Conservation (phyloP, 1,284 basidiomycete species). For the Fomitopsis pinicola region DNA sequence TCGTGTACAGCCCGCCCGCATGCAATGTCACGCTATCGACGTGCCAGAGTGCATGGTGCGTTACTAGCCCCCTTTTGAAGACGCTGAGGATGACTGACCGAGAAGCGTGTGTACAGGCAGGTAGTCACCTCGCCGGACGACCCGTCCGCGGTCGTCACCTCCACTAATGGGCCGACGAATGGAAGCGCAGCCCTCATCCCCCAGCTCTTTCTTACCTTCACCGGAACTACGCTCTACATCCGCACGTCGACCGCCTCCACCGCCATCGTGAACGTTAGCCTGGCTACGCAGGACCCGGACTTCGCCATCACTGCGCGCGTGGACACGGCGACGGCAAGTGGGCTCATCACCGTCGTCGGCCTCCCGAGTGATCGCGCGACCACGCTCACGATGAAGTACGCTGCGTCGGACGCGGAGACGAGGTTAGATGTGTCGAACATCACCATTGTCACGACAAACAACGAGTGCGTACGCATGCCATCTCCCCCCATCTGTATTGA, state of each 20-base stretch:
- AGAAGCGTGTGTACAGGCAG: constrained; percentile 15
- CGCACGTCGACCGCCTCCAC: constrained; percentile 23
- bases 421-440: constrained; percentile 25
- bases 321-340: constrained; percentile 18
- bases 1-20: constrained; percentile 25
- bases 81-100: too few relatives aligned
- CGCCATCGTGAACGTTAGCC: constrained; percentile 26
- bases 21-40: constrained; percentile 19
- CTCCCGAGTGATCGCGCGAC: constrained; percentile 22
- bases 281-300: constrained; percentile 23
- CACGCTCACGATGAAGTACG: constrained; percentile 25
- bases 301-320: constrained; percentile 24
- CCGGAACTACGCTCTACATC: constrained; percentile 22
- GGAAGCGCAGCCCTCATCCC: constrained; percentile 21
- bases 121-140: constrained; percentile 18
- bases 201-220: constrained; percentile 27
- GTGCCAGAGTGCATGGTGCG: constrained; percentile 26
- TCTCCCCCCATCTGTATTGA: not conserved
- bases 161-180: constrained; percentile 23
- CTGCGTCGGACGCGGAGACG: constrained; percentile 14
- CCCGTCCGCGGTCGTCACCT: constrained; percentile 23
- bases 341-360: constrained; percentile 22
- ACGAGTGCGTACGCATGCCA: constrained; percentile 13
- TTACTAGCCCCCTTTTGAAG: not conserved
- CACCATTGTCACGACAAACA: constrained; percentile 16